Evolutionary conservation across 805 yeast species (phyloP), one percentile per base, ranked within the genome.

Genomic region (Zygosaccharomyces bisporus): DNA sequence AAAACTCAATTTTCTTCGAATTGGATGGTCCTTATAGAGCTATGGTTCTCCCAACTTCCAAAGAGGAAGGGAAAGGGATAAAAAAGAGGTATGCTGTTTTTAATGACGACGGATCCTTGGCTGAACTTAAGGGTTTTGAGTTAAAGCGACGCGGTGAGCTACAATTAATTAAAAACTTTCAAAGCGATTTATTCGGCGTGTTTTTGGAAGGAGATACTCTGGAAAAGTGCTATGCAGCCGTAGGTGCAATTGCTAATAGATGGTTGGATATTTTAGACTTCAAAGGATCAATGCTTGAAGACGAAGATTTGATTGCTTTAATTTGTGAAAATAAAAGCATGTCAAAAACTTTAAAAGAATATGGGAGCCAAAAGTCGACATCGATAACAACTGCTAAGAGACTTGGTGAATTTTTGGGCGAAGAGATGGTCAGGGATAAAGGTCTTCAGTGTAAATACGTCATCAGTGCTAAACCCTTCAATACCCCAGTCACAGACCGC

Each of bases 1-100:
- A 93, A 58, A 93, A 93, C 64, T 85, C 96, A 12, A 93, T 93
- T 66, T 91, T 91, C 68, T 93, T 93, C 55, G 99, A 93, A 63
- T 96, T 95, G 14, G 99, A 93, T 70, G 99, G 99, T 8, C 99
- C 99, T 1, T 93, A 93, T 62, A 85, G 81, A 57, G 99, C 99
- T 0, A 93, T 93, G 99, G 79, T 93, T 45, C 73, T 93, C 41
- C 99, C 99, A 4, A 89, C 98, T 0, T 91, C 98, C 0, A 87
- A 88, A 52, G 99, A 93, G 61, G 98, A 95, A 72, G 98, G 96
- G 36, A 90, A 90, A 66, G 96, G 96, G 53, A 74, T 93, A 59
- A 93, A 93, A 64, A 93, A 93, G 58, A 77, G 99, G 57, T 93
- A 93, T 59, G 99, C 99, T 1, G 99, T 93, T 4, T 93, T 93